Base-by-base conservation (phyloP, 179 eudicot genomes). In the Silene coronaria region DNA sequence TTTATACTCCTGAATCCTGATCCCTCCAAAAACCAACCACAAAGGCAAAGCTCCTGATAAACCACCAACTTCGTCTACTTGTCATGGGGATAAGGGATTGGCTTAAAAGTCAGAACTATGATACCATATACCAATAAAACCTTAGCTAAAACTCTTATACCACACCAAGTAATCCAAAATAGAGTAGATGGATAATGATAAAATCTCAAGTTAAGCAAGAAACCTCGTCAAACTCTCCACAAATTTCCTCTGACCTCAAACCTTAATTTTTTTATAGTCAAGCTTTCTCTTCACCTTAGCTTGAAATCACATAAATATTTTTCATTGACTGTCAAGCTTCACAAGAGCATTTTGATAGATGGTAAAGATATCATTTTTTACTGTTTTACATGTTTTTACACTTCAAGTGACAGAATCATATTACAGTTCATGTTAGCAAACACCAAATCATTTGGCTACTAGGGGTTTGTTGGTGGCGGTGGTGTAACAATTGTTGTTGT, bases 241-340 rank as follows among this genome's bases (percentile, higher is more conserved):
- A 51, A 51, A 12, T 51, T 51, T 17, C 57, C n/a, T 51, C 19
- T 51, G n/a, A 17, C 57, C n/a, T 51, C 19, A 19, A 51, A 51
- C 17, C 57, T 13, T 51, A 5, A 51, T 51, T 51, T 51, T 51
- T 16, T 51, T 51, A 4, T 2, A 3, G 57, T 75, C 70, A 28
- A 63, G 48, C 23, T 32, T 45, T 76, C 24, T 57, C 58, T 63
- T 51, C 58, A 30, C 64, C 71, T 74, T 70, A n/a, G 60, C 70
- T 67, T 24, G n/a, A 27, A 72, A 77, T 36, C 70, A 38, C 22
- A 61, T 26, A 22, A 24, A 34, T 36, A 34, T 69, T 24, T 60
- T 21, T 26, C 77, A 66, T 42, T 36, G 14, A 65, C 22, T 2
- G 59, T 42, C 60, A 42, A 67, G 28, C 67, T 58, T 73, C 60